Evolutionary conservation across 2,329 filamentous ascomycete species (phyloP).

Genomic region (Penicillium brevicompactum): DNA sequence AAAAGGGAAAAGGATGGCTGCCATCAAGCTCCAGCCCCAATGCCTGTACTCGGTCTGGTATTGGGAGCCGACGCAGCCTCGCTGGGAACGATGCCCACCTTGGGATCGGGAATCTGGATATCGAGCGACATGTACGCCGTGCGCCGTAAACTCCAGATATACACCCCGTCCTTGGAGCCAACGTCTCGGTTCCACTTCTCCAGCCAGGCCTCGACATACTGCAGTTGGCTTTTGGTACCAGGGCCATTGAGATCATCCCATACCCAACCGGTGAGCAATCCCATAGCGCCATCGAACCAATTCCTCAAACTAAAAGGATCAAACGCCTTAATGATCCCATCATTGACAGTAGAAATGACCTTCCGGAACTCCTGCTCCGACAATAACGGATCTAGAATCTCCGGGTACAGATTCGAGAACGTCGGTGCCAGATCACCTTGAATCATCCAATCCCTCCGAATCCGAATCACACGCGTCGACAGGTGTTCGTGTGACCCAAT

Average conservation of each 20-base stretch:
- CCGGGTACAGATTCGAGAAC: conserved; percentile 93
- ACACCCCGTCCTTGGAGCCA: conserved; percentile 64
- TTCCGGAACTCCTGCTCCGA: conserved; percentile 83
- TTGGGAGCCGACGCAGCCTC: conserved; percentile 38
- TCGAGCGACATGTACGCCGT: conserved; percentile 79
- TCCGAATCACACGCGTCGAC: conserved; percentile 84
- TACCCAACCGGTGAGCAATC: conserved; percentile 84
- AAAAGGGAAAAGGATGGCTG: conserved; percentile 4
- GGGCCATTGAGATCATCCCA: conserved; percentile 89
- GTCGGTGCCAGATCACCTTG: conserved; percentile 88
- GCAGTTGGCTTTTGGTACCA: conserved; percentile 71
- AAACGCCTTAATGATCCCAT: conserved; percentile 74
- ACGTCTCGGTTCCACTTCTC: conserved; percentile 79
- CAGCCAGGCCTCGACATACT: conserved; percentile 75
- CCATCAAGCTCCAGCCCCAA: conserved; percentile 19
- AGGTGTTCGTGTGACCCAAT: conserved; percentile 71
- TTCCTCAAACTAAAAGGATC: conserved; percentile 76
- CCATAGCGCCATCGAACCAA: conserved; percentile 75
- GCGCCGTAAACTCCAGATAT: conserved; percentile 74
- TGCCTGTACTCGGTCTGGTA: conserved; percentile 39
- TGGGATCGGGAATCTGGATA: conserved; percentile 55
- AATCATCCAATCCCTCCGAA: conserved; percentile 88
- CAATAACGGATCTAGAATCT: conserved; percentile 86
- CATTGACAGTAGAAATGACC: conserved; percentile 80
- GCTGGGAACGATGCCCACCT: conserved; percentile 47